Conservation (phyloP, 352 stramenopile genomes). For the Phytopythium ostracodes region DNA sequence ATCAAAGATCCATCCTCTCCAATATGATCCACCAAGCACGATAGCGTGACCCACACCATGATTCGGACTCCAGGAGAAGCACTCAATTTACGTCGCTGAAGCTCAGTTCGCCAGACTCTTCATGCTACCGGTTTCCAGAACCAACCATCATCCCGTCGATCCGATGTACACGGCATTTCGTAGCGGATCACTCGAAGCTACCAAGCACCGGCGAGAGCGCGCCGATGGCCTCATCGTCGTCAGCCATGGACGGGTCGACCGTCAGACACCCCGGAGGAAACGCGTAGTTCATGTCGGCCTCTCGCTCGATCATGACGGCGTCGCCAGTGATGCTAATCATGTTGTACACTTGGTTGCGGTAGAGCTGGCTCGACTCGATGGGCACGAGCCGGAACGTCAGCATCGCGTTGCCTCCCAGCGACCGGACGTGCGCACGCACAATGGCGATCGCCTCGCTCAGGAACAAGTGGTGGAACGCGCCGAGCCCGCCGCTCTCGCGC, state of each 20-base stretch:
- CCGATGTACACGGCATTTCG: too few species aligned
- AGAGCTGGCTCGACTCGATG: constrained; percentile 85
- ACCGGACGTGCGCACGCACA: constrained; percentile 78
- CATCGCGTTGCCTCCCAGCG: constrained; percentile 82
- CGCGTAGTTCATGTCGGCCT: constrained; percentile 30
- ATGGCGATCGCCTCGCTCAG: constrained; percentile 86
- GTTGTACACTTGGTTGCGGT: constrained; percentile 90
- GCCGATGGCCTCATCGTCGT: constrained; percentile 16
- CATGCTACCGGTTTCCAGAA: too few species aligned
- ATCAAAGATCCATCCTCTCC: too few species aligned
- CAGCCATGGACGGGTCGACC: constrained; percentile 22
- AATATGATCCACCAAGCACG: too few species aligned
- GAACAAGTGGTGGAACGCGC: constrained; percentile 87
- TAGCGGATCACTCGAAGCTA: neutral
- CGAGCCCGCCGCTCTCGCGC: constrained; percentile 77
- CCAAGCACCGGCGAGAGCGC: neutral
- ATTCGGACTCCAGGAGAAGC: too few species aligned
- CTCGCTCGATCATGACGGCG: constrained; percentile 73
- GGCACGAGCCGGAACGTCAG: constrained; percentile 84
- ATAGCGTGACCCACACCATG: too few species aligned
- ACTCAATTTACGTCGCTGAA: too few species aligned
- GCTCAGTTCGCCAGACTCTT: too few species aligned
- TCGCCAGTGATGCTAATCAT: constrained; percentile 90
- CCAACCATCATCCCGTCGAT: too few species aligned
- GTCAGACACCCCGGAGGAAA: constrained; percentile 26